A percentile compares a stretch with the other conserved stretches of the same genome.
Evolutionary conservation across 106 monocot genomes (phyloP).

Genomic region (Hemerocallis citrina): DNA sequence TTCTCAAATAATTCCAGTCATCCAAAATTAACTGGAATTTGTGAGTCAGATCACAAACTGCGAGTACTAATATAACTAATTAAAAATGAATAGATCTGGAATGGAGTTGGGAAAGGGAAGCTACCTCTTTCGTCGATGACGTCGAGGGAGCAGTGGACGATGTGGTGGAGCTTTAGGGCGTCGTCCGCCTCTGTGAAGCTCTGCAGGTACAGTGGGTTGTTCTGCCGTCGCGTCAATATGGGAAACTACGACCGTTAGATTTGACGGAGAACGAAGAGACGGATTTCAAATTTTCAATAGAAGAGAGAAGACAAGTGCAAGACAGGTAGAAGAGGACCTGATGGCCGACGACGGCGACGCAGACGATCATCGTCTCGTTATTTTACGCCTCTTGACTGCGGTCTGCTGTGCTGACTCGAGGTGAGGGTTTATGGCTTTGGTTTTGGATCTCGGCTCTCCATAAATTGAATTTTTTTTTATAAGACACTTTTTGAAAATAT

Average conservation of each 20-base stretch:
- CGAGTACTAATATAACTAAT: too few relatives aligned
- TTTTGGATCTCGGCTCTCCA: too few relatives aligned
- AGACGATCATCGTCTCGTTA: slow-evolving; percentile 75
- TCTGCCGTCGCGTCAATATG: slow-evolving; percentile 39
- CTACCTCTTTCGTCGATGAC: slow-evolving; percentile 92
- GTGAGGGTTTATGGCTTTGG: too few relatives aligned
- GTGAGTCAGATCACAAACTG: too few relatives aligned
- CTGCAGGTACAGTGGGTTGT: slow-evolving; percentile 90
- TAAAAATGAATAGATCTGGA: not conserved
- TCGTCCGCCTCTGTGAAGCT: slow-evolving; percentile 93
- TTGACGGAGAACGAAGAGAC: too few relatives aligned
- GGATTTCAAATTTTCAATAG: too few relatives aligned
- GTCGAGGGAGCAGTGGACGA: slow-evolving; percentile 94
- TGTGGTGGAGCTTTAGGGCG: slow-evolving; percentile 90
- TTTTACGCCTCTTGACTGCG: too few relatives aligned
- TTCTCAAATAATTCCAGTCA: too few relatives aligned
- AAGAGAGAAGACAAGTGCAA: not conserved
- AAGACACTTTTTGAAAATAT: too few relatives aligned
- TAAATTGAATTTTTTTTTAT: too few relatives aligned
- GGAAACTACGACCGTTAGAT: slow-evolving; percentile 3
- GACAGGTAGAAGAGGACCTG: slow-evolving; percentile 44
- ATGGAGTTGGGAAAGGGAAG: not conserved
- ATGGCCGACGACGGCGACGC: slow-evolving; percentile 76
- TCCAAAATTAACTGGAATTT: too few relatives aligned
- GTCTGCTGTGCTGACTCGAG: too few relatives aligned